Evolutionary conservation across 257 asterid species (phyloP).

Genomic region (Ajuga chamaepitys): DNA sequence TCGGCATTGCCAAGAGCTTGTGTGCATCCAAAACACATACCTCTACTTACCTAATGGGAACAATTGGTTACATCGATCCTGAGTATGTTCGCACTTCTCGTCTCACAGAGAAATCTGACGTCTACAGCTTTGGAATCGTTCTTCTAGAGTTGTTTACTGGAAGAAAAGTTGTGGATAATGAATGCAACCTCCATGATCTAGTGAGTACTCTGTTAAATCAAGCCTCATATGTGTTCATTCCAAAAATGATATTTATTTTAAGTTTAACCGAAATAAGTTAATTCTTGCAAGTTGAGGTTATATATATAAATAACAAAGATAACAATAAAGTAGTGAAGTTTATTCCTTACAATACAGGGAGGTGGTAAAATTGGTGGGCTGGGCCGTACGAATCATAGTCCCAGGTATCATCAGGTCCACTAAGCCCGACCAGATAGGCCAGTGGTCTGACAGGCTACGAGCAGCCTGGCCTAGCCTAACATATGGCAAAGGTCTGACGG

Average conservation of each 20-base stretch:
- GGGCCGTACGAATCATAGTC: no score
- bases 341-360: no score
- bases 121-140: conserved; percentile 84
- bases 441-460: no score
- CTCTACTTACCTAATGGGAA: conserved; percentile 81
- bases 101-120: conserved; percentile 84
- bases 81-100: conserved; percentile 90
- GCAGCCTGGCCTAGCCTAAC: no score
- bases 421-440: no score
- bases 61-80: conserved; percentile 89
- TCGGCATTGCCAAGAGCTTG: conserved; percentile 80
- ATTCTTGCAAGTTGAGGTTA: no score
- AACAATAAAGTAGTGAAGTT: no score
- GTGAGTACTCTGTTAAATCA: conserved; percentile 21
- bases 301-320: no score
- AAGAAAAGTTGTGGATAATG: conserved; percentile 72
- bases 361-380: no score
- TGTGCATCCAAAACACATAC: conserved; percentile 56
- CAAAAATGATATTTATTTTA: not conserved
- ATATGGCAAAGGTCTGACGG: no score
- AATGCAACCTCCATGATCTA: conserved; percentile 72
- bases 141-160: conserved; percentile 74
- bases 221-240: not conserved
- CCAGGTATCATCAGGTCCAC: no score
- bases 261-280: no score